Evolutionary conservation across 768 basidiomycete genomes (phyloP).

Genomic region (Kwoniella pini): DNA sequence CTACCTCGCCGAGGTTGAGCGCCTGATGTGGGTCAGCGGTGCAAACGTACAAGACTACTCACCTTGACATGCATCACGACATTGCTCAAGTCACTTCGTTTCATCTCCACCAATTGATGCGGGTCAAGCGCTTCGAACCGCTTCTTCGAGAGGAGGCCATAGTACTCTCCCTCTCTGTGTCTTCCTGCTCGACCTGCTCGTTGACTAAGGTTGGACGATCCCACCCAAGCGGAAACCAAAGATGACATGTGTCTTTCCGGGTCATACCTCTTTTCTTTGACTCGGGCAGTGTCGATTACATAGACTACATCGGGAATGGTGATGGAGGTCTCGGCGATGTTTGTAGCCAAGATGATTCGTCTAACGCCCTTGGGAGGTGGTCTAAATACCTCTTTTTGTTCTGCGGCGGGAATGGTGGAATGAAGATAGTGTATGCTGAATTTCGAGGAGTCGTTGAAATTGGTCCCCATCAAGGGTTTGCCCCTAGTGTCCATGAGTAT

Average conservation of each 20-base stretch:
- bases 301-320: conserved; percentile 95
- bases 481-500: conserved; percentile 61
- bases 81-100: conserved; percentile 80
- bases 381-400: conserved; percentile 87
- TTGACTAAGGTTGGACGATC: conserved; percentile 84
- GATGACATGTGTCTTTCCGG: conserved; percentile 85
- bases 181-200: conserved; percentile 89
- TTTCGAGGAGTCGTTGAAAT: conserved; percentile 64
- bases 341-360: conserved; percentile 87
- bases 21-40: conserved; percentile 56
- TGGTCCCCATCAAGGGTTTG: conserved; percentile 60
- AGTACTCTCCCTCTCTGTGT: conserved; percentile 88
- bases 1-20: conserved; percentile 80
- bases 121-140: conserved; percentile 67
- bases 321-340: conserved; percentile 92
- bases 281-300: conserved; percentile 83
- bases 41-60: conserved; percentile 8
- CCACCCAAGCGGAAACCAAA: conserved; percentile 87
- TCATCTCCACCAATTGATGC: conserved; percentile 94
- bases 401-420: conserved; percentile 80
- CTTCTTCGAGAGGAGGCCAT: conserved; percentile 70
- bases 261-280: conserved; percentile 88
- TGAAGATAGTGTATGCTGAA: conserved; percentile 80
- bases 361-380: conserved; percentile 75
- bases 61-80: conserved; percentile 93